phyloP scores from a whole-genome alignment of 1,284 basidiomycete genomes.

The Rugosomyces carneus region DNA sequence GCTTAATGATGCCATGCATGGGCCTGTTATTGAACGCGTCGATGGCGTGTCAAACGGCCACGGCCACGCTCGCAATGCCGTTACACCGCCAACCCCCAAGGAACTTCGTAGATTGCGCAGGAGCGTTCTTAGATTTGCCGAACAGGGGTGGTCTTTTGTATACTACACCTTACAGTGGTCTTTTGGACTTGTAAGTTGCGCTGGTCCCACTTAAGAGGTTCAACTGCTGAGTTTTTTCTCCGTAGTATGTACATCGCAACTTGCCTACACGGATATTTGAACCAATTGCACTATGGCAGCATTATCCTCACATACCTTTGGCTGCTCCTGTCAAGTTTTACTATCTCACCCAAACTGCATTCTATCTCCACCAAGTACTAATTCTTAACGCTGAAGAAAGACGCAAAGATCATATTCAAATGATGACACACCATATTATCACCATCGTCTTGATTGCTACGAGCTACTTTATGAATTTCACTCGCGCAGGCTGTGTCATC shows the following conservation, averaged over 20 bases:
- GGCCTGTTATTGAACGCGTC: conserved; percentile 25
- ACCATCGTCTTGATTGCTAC: conserved; percentile 74
- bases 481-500: conserved; percentile 82
- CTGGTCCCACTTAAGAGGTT: conserved; percentile 7
- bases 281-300: conserved; percentile 69
- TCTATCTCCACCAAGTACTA: conserved; percentile 89
- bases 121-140: conserved; percentile 82
- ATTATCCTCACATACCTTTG: conserved; percentile 80
- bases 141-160: conserved; percentile 87
- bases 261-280: conserved; percentile 66
- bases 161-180: conserved; percentile 77
- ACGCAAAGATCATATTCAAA: conserved; percentile 91
- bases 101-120: conserved; percentile 58
- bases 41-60: conserved; percentile 23
- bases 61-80: conserved; percentile 24
- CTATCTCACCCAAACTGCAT: conserved; percentile 88
- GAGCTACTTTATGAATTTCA: conserved; percentile 83
- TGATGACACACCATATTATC: conserved; percentile 94
- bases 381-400: conserved; percentile 92
- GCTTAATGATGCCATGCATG: conserved; percentile 23
- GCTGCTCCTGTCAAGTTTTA: conserved; percentile 83
- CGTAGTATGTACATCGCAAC: conserved; percentile 73
- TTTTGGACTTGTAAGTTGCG: conserved; percentile 74
- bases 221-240: conserved; percentile 3
- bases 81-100: conserved; percentile 26